Percentiles rank a stretch among this genome's conserved stretches.
phyloP scores from a whole-genome alignment of 2,329 filamentous ascomycete genomes.

The Ciborinia camelliae region DNA sequence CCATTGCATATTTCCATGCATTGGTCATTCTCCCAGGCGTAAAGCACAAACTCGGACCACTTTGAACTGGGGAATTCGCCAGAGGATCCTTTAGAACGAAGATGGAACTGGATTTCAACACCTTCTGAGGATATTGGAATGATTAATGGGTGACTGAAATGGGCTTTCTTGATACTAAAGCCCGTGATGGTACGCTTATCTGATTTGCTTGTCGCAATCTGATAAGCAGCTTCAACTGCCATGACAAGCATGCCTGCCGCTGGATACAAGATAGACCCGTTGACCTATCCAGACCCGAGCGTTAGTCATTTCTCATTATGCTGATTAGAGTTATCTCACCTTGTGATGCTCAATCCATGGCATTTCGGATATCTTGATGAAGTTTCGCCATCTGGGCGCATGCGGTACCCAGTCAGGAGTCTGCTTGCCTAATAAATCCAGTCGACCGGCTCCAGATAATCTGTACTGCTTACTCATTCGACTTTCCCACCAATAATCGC shows the following conservation, averaged over 20 bases:
- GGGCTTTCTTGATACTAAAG: background rate
- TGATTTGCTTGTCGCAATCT: background rate
- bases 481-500: background rate
- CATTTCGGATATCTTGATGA: background rate
- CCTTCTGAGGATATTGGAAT: background rate
- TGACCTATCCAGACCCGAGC: background rate
- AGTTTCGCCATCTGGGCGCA: conserved; percentile 1
- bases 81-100: background rate
- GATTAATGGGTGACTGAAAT: conserved; percentile 25
- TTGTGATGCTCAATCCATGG: conserved; percentile 11
- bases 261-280: conserved; percentile 11
- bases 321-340: background rate
- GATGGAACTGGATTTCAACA: background rate
- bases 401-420: background rate
- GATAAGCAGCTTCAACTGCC: conserved; percentile 13
- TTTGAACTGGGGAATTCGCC: background rate
- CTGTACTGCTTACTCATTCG: background rate
- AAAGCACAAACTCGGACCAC: background rate
- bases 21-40: background rate
- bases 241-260: conserved; percentile 12
- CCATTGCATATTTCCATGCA: background rate
- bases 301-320: background rate
- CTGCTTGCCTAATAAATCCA: background rate
- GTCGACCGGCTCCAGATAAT: background rate
- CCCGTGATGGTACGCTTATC: background rate